These are phyloP conservation scores for Bipolaris bicolor DNA, from an alignment of 2,329 filamentous ascomycete genomes.

Conservation along the genomic window DNA sequence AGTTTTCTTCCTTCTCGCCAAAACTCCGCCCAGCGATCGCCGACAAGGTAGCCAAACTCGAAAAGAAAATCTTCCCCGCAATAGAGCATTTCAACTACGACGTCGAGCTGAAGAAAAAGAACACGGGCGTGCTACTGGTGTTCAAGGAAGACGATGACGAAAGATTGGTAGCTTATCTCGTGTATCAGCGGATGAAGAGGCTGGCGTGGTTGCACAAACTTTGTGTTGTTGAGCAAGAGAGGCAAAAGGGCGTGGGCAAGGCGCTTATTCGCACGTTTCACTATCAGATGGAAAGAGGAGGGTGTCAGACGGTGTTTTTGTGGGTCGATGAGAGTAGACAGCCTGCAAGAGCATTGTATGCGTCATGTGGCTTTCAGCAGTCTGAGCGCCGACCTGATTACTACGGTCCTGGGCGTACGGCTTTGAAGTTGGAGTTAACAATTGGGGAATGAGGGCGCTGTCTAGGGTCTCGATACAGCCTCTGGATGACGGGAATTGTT, in stretches of 20 bases:
- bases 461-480: background rate
- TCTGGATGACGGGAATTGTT: background rate
- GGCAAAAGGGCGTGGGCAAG: slow-evolving; percentile 55
- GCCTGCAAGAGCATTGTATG: slow-evolving; percentile 55
- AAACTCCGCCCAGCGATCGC: slow-evolving; percentile 30
- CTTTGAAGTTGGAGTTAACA: slow-evolving; percentile 35
- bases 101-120: slow-evolving; percentile 57
- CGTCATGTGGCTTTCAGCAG: slow-evolving; percentile 54
- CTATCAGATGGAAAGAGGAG: slow-evolving; percentile 52
- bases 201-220: slow-evolving; percentile 59
- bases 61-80: slow-evolving; percentile 59
- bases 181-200: slow-evolving; percentile 34
- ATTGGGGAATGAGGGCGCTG: slow-evolving; percentile 21
- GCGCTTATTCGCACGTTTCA: slow-evolving; percentile 54
- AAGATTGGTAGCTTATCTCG: slow-evolving; percentile 52
- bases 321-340: slow-evolving; percentile 59
- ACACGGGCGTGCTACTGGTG: slow-evolving; percentile 52
- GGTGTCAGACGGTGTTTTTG: slow-evolving; percentile 56
- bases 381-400: slow-evolving; percentile 56
- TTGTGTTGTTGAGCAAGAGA: slow-evolving; percentile 55
- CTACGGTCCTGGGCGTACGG: slow-evolving; percentile 57
- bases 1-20: slow-evolving; percentile 23
- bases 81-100: slow-evolving; percentile 59
- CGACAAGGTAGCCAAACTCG: slow-evolving; percentile 43
- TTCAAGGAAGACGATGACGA: slow-evolving; percentile 22